Percentiles rank a stretch among this genome's conserved stretches.
phyloP scores from a whole-genome alignment of 257 asterid genomes.

The Solanum etuberosum region DNA sequence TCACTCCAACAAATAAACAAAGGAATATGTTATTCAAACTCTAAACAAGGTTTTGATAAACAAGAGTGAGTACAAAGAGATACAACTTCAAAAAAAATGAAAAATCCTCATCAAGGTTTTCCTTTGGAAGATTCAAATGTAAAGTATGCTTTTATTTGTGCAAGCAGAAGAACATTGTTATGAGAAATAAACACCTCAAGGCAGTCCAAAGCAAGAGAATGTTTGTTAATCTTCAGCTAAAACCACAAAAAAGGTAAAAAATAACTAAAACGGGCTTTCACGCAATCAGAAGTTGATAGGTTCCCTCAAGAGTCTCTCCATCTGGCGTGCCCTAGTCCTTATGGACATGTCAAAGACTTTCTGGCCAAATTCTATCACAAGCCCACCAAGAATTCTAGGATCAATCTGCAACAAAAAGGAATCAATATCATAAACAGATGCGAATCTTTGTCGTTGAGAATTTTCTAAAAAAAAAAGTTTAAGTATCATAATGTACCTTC shows the following conservation, averaged over 20 bases:
- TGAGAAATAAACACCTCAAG: not conserved
- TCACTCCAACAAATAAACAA: not conserved
- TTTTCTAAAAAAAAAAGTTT: not conserved
- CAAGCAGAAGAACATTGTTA: not conserved
- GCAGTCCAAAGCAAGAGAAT: not conserved
- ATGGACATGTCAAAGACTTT: conserved; percentile 93
- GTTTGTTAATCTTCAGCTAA: not conserved
- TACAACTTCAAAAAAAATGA: not conserved
- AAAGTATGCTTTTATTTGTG: not conserved
- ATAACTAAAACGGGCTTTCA: not conserved
- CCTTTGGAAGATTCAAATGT: not conserved
- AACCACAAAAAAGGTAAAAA: not conserved
- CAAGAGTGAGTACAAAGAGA: not conserved
- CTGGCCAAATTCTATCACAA: conserved; percentile 64
- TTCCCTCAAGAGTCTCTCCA: conserved; percentile 93
- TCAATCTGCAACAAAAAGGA: conserved; percentile 44
- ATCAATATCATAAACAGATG: not conserved
- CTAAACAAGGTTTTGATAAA: not conserved
- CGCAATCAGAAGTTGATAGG: conserved; percentile 35
- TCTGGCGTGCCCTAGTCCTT: conserved; percentile 87
- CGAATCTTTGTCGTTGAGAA: not conserved
- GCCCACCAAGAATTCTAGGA: conserved; percentile 91
- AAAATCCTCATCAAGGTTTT: not conserved
- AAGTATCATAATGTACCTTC: conserved; percentile 39
- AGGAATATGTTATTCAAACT: not conserved